Evolutionary conservation across 129 eudicot genomes (phyloP), one percentile per base, ranked within the genome.

Genomic region (Scalesia atractyloides): DNA sequence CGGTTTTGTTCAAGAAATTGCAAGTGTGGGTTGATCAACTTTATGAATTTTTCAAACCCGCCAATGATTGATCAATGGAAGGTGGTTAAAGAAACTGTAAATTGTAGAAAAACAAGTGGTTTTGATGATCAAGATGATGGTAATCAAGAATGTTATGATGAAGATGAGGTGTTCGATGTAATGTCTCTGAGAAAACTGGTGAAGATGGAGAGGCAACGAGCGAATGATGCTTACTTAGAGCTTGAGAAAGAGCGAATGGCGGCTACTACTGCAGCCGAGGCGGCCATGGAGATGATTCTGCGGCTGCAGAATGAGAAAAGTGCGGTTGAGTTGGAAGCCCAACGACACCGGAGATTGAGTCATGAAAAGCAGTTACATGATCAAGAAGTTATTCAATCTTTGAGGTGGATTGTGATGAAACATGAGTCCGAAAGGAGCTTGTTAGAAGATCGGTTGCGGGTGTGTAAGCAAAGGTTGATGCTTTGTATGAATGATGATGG

Each of bases 251-350:
- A 95, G 73, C 72, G 94, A 64, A 79, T 84, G 82, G 92, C 99
- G 7, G 73, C 97, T 16, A 82, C 91, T 3, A 79, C 88, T 9
- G 89, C 99, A 5, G 86, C 96, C 22, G 94, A 86, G 79, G 99
- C 91, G 60, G 82, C 97, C 33, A 86, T 90, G 99, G 93, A 91
- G 22, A 88, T 95, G 97, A 91, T 95, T 64, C 34, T 95, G 70
- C 85, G 94, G 17, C 91, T 95, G n/a, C 99, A 95, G 74, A 88
- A 85, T 39, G 88, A 95, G 75, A 90, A 88, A 73, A 83, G 97
- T 64, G 80, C 80, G 78, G 64, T 85, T 15, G 93, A 86, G 69
- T 65, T 88, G 87, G 94, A 88, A 66, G 77, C 80, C 9, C 86
- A 80, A 19, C 97, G 88, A 44, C 84, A 74, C 69, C 78, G 80